Conservation (phyloP, 768 basidiomycete species). For the Pleurotus citrinopileatus region DNA sequence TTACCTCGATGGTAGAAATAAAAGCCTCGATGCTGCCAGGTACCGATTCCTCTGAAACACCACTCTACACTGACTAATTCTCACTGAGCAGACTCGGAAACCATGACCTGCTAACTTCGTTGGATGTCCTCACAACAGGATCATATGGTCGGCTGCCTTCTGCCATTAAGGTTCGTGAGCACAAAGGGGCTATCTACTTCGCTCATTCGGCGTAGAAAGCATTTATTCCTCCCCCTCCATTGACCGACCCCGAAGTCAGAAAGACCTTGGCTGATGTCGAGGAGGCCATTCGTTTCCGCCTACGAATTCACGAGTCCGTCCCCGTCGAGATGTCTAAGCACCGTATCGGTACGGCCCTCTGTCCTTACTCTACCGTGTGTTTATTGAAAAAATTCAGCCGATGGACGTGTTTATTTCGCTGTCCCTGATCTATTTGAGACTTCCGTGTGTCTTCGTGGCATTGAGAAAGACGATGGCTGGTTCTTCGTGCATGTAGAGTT, state of each 20-base stretch:
- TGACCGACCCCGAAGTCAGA: conserved; percentile 65
- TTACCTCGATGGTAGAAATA: conserved; percentile 61
- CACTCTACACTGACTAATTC: conserved; percentile 5
- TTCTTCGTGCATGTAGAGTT: conserved; percentile 82
- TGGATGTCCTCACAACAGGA: conserved; percentile 86
- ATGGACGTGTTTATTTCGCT: conserved; percentile 78
- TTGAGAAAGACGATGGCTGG: conserved; percentile 72
- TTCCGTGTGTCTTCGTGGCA: conserved; percentile 72
- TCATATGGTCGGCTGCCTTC: conserved; percentile 83
- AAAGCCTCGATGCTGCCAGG: conserved; percentile 78
- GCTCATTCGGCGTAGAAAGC: conserved; percentile 73
- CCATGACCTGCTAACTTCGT: conserved; percentile 88
- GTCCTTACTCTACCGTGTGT: conserved; percentile 1
- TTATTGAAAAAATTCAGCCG: conserved; percentile 39
- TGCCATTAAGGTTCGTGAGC: conserved; percentile 61
- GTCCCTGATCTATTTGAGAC: conserved; percentile 72
- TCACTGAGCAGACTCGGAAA: conserved; percentile 68
- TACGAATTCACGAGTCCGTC: conserved; percentile 75
- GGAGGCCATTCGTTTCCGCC: conserved; percentile 71
- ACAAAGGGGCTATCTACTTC: no score
- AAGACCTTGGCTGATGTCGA: conserved; percentile 73
- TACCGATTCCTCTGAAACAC: conserved; percentile 24
- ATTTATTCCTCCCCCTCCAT: conserved; percentile 58
- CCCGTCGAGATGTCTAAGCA: conserved; percentile 80
- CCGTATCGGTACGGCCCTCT: conserved; percentile 48